These are phyloP conservation scores for Sphagnum contortum DNA, from an alignment of 225 moss, liverwort and hornwort species.

Conservation along the genomic window DNA sequence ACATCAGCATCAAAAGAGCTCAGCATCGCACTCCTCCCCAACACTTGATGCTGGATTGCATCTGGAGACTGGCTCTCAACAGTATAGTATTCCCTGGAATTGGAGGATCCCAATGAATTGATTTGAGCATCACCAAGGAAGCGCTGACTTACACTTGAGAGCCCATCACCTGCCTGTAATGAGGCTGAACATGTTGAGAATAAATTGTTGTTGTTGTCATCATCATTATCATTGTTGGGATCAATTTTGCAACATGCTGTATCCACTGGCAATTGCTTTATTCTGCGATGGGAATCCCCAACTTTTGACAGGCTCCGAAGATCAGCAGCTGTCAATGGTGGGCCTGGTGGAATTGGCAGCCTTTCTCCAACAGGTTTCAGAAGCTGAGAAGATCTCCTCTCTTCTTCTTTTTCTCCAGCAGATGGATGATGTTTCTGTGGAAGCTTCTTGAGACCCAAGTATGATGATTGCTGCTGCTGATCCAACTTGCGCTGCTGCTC, in stretches of 20 bases:
- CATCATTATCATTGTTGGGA: no score
- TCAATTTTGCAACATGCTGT: background rate
- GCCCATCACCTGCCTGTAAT: constrained; percentile 15
- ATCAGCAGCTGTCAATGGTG: constrained; percentile 10
- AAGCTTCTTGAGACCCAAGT: no score
- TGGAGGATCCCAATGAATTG: constrained; percentile 10
- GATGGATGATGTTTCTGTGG: no score
- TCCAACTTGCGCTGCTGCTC: no score
- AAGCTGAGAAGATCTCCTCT: constrained; percentile 20
- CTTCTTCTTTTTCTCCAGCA: constrained; percentile 3
- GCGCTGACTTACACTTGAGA: constrained; percentile 33
- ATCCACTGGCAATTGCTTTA: constrained; percentile 37
- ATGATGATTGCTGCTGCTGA: no score
- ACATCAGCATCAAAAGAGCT: constrained; percentile 2
- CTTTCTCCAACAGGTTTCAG: constrained; percentile 11
- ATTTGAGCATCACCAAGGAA: constrained; percentile 16
- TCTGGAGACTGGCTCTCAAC: constrained; percentile 16
- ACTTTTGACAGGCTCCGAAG: constrained; percentile 20
- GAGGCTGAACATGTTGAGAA: background rate
- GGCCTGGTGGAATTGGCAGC: constrained; percentile 1
- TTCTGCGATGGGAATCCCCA: constrained; percentile 26
- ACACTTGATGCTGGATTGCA: no score
- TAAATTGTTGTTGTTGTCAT: no score
- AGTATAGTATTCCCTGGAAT: constrained; percentile 25
- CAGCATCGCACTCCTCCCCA: no score